Conservation (phyloP, 2,329 filamentous ascomycete genomes). For the Claviceps humidiphila region DNA sequence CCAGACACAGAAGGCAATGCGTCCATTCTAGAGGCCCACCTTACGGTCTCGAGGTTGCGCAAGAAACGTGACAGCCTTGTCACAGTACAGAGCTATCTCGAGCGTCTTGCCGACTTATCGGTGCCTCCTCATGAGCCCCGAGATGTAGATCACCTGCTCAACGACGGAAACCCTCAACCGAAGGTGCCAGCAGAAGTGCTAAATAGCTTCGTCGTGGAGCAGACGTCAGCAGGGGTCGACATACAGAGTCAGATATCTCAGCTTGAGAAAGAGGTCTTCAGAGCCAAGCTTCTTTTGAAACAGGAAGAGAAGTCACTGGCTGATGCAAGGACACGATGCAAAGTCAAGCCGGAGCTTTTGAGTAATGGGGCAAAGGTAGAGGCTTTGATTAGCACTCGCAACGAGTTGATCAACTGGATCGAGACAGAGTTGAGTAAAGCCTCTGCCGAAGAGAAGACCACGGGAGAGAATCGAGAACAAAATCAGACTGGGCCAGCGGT, state of each 20-base stretch:
- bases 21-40: slow-evolving; percentile 32
- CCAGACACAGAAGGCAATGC: slow-evolving; percentile 8
- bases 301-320: slow-evolving; percentile 43
- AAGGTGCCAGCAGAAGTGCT: slow-evolving; percentile 39
- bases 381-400: slow-evolving; percentile 42
- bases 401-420: slow-evolving; percentile 52
- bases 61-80: slow-evolving; percentile 37
- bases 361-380: slow-evolving; percentile 30
- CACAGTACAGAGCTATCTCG: slow-evolving; percentile 37
- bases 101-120: slow-evolving; percentile 37
- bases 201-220: slow-evolving; percentile 33
- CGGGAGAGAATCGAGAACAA: slow-evolving; percentile 14
- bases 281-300: slow-evolving; percentile 42
- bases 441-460: slow-evolving; percentile 21
- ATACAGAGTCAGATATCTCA: slow-evolving; percentile 34
- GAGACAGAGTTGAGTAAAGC: slow-evolving; percentile 47
- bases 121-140: slow-evolving; percentile 37
- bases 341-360: slow-evolving; percentile 22
- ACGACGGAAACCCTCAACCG: slow-evolving; percentile 29
- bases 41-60: slow-evolving; percentile 36
- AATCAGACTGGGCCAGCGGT: slow-evolving; percentile 11
- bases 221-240: slow-evolving; percentile 24
- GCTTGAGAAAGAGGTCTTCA: slow-evolving; percentile 45
- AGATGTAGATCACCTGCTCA: slow-evolving; percentile 34
- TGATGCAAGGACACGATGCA: slow-evolving; percentile 28